Conservation (phyloP, 2,329 filamentous ascomycete species). For the Paracamarosporium sp. region DNA sequence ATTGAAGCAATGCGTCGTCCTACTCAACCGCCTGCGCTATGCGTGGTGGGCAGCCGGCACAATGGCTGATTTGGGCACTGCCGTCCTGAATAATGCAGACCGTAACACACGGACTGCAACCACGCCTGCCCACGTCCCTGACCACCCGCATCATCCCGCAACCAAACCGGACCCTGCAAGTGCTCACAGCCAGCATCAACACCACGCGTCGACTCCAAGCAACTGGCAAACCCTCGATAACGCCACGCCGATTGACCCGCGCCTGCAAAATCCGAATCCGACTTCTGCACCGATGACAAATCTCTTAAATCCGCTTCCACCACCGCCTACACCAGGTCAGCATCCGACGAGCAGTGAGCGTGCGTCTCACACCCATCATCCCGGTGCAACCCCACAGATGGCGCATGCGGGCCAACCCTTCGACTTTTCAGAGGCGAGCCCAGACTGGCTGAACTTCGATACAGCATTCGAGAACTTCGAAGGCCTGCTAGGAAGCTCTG, state of each 20-base stretch:
- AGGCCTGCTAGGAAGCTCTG: slow-evolving; percentile 44
- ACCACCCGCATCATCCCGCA: slow-evolving; percentile 23
- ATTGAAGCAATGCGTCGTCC: slow-evolving; percentile 51
- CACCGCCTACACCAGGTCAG: slow-evolving; percentile 39
- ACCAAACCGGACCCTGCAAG: slow-evolving; percentile 26
- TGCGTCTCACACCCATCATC: slow-evolving; percentile 1
- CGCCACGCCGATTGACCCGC: slow-evolving; percentile 38
- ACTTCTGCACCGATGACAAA: slow-evolving; percentile 28
- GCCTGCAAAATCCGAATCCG: slow-evolving; percentile 29
- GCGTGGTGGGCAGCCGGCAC: slow-evolving; percentile 56
- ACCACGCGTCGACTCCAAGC: slow-evolving; percentile 15
- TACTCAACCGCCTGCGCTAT: slow-evolving; percentile 52
- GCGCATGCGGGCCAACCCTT: slow-evolving; percentile 24
- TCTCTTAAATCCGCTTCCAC: slow-evolving; percentile 35
- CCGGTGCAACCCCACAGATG: background rate
- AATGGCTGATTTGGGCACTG: slow-evolving; percentile 51
- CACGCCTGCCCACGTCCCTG: slow-evolving; percentile 33
- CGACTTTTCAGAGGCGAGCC: slow-evolving; percentile 41
- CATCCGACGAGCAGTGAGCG: slow-evolving; percentile 48
- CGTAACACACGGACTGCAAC: slow-evolving; percentile 44
- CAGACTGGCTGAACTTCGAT: slow-evolving; percentile 50
- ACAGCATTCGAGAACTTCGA: slow-evolving; percentile 50
- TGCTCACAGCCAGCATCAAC: slow-evolving; percentile 22
- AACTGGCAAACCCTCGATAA: slow-evolving; percentile 26
- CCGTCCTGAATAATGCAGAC: slow-evolving; percentile 48